phyloP scores from a whole-genome alignment of 1,284 basidiomycete genomes.

The Marasmius oreades region DNA sequence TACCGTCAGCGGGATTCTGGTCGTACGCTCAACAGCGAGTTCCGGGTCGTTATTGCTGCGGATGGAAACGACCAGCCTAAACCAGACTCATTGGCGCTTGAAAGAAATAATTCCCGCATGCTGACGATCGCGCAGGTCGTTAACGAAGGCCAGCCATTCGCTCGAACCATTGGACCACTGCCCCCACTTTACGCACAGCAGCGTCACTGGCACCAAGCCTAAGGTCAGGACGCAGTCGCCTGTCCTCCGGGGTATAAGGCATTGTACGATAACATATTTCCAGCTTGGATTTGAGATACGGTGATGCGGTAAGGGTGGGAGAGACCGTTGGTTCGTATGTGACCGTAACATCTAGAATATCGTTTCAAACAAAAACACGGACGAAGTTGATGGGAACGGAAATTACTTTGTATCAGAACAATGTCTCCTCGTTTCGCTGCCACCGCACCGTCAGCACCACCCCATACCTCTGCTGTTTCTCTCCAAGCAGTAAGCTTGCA shows the following conservation, averaged over 20 bases:
- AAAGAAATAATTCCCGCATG: no score
- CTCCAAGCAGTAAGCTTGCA: slow-evolving; percentile 75
- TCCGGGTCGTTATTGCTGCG: no score
- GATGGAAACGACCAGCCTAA: no score
- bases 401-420: slow-evolving; percentile 62
- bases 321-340: slow-evolving; percentile 39
- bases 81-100: no score
- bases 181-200: slow-evolving; percentile 60
- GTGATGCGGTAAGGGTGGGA: slow-evolving; percentile 57
- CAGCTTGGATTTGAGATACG: slow-evolving; percentile 52
- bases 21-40: no score
- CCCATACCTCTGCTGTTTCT: slow-evolving; percentile 69
- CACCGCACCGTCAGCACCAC: slow-evolving; percentile 36
- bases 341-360: slow-evolving; percentile 43
- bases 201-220: slow-evolving; percentile 66
- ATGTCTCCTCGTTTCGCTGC: slow-evolving; percentile 66
- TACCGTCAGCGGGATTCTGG: no score
- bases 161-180: slow-evolving; percentile 70
- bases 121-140: neutral
- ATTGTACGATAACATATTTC: slow-evolving; percentile 76
- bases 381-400: slow-evolving; percentile 14
- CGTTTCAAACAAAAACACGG: neutral
- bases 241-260: slow-evolving; percentile 60
- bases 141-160: slow-evolving; percentile 45
- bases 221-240: slow-evolving; percentile 63